A percentile compares a stretch with the other conserved stretches of the same genome.
Evolutionary conservation across 2,329 filamentous ascomycete species (phyloP).

Genomic region (Remersonia thermophila): DNA sequence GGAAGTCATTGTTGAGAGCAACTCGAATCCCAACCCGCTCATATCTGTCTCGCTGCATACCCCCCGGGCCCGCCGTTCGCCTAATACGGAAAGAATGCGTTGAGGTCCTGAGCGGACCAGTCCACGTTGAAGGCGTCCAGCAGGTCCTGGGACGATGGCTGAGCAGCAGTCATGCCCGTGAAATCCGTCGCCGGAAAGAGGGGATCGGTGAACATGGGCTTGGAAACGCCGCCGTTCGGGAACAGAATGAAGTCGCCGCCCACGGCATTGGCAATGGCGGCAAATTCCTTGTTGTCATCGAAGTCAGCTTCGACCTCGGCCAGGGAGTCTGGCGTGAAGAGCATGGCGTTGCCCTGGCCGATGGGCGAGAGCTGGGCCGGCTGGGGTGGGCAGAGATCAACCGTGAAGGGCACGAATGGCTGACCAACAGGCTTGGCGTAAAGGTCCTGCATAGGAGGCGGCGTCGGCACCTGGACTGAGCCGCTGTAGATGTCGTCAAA

Average conservation of each 20-base stretch:
- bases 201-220: slow-evolving; percentile 29
- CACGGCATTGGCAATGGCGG: slow-evolving; percentile 21
- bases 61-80: too few species aligned
- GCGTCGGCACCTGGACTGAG: slow-evolving; percentile 43
- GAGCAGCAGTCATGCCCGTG: slow-evolving; percentile 37
- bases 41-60: too few species aligned
- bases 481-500: slow-evolving; percentile 53
- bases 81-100: slow-evolving; percentile 10
- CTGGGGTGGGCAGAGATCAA: slow-evolving; percentile 29
- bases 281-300: slow-evolving; percentile 36
- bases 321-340: slow-evolving; percentile 53
- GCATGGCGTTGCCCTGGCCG: slow-evolving; percentile 55
- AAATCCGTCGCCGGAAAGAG: slow-evolving; percentile 35
- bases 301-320: slow-evolving; percentile 54
- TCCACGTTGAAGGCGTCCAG: slow-evolving; percentile 29
- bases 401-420: slow-evolving; percentile 29
- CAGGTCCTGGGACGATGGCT: slow-evolving; percentile 39
- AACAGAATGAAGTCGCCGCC: slow-evolving; percentile 54
- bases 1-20: too few species aligned
- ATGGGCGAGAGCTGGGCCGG: slow-evolving; percentile 51
- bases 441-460: slow-evolving; percentile 31
- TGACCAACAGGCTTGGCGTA: slow-evolving; percentile 34
- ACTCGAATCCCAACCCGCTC: too few species aligned
- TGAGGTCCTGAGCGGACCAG: slow-evolving; percentile 24
- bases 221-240: slow-evolving; percentile 27